These are phyloP conservation scores for Cladosporium sp. DNA, from an alignment of 2,329 filamentous ascomycete genomes.

Conservation along the genomic window DNA sequence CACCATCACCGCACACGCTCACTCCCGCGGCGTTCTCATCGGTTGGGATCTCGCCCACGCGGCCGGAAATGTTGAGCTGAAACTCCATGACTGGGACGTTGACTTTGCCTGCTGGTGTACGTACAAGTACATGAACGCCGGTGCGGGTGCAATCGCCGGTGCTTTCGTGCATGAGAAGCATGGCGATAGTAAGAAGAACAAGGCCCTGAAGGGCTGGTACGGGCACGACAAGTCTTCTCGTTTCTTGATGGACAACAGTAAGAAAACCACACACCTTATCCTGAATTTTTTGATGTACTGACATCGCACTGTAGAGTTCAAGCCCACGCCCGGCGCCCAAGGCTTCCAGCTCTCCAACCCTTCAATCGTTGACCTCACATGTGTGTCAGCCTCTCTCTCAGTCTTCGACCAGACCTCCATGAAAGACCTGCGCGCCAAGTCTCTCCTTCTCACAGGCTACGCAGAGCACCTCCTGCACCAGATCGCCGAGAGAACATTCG, in stretches of 20 bases:
- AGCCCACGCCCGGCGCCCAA: slow-evolving; percentile 69
- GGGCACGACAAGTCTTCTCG: slow-evolving; percentile 70
- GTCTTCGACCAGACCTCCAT: slow-evolving; percentile 71
- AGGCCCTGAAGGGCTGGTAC: slow-evolving; percentile 71
- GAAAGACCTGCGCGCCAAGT: slow-evolving; percentile 63
- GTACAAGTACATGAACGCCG: slow-evolving; percentile 90
- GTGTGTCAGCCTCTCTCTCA: slow-evolving; percentile 64
- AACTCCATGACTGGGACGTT: slow-evolving; percentile 81
- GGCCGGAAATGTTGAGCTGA: slow-evolving; percentile 73
- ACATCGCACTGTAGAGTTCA: slow-evolving; percentile 76
- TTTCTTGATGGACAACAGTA: slow-evolving; percentile 72
- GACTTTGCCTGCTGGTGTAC: slow-evolving; percentile 92
- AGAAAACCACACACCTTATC: too few relatives aligned
- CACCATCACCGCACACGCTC: slow-evolving; percentile 72
- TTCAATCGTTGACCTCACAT: slow-evolving; percentile 69
- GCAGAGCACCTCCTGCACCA: slow-evolving; percentile 60
- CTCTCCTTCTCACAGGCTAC: slow-evolving; percentile 68
- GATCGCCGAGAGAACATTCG: slow-evolving; percentile 18
- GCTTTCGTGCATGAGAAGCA: slow-evolving; percentile 76
- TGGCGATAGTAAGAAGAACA: slow-evolving; percentile 46
- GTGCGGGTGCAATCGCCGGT: slow-evolving; percentile 74
- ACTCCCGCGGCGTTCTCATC: slow-evolving; percentile 63
- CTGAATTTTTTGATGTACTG: too few relatives aligned
- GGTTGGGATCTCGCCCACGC: slow-evolving; percentile 90
- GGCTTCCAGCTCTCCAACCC: slow-evolving; percentile 86